Evolutionary conservation across 768 basidiomycete genomes (phyloP).

Genomic region (Pulveroboletus sp.): DNA sequence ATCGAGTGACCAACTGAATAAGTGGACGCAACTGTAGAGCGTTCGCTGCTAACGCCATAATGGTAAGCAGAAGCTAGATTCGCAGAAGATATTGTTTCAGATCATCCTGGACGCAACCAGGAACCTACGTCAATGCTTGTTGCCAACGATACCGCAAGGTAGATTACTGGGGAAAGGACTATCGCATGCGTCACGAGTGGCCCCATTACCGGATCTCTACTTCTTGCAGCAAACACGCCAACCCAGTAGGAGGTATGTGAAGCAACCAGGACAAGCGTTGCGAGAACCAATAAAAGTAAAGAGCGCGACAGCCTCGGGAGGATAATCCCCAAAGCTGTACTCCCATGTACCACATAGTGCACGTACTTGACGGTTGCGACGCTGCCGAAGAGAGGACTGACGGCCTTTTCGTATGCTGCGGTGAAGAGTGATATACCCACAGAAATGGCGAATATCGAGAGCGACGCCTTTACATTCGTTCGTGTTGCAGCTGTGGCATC

Average conservation of each 20-base stretch:
- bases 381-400: conserved; percentile 70
- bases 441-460: conserved; percentile 29
- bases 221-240: conserved; percentile 56
- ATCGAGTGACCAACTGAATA: conserved; percentile 8
- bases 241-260: conserved; percentile 71
- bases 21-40: conserved; percentile 26
- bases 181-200: conserved; percentile 55
- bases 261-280: conserved; percentile 41
- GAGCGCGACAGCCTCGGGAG: conserved; percentile 28
- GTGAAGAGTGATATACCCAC: conserved; percentile 52
- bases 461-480: conserved; percentile 12
- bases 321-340: conserved; percentile 33
- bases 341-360: conserved; percentile 36
- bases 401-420: conserved; percentile 58
- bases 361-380: conserved; percentile 53
- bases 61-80: conserved; percentile 21
- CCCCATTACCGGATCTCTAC: conserved; percentile 51
- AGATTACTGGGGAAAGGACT: conserved; percentile 57
- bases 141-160: conserved; percentile 47
- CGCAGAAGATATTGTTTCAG: background rate
- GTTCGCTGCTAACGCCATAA: conserved; percentile 24
- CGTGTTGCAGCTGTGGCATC: conserved; percentile 6
- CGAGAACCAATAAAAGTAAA: conserved; percentile 32
- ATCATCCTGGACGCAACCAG: background rate
- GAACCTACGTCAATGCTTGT: conserved; percentile 39